These are phyloP conservation scores for Euphorbia pulcherrima DNA, from an alignment of 345 rosid genomes.

Conservation along the genomic window DNA sequence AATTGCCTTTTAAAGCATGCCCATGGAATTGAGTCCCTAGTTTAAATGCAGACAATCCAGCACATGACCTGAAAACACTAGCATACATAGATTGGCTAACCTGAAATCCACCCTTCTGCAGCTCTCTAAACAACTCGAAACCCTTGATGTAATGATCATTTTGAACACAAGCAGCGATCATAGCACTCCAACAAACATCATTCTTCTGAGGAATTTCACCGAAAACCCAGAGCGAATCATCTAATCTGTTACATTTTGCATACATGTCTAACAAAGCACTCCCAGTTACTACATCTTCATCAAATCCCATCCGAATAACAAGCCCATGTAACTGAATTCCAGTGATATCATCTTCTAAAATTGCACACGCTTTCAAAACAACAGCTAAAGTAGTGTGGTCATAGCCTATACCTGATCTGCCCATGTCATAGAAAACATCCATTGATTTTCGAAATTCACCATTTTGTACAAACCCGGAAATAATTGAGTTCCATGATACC, in stretches of 20 bases:
- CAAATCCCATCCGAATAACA: slow-evolving; percentile 47
- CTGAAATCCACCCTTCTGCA: slow-evolving; percentile 48
- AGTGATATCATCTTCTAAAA: slow-evolving; percentile 32
- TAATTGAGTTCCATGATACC: slow-evolving; percentile 82
- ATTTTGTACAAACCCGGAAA: slow-evolving; percentile 63
- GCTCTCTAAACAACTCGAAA: slow-evolving; percentile 61
- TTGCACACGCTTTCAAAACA: slow-evolving; percentile 55
- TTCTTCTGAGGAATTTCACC: slow-evolving; percentile 57
- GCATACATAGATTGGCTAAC: slow-evolving; percentile 89
- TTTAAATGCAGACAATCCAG: slow-evolving; percentile 47
- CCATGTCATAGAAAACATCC: slow-evolving; percentile 56
- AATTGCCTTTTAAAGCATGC: slow-evolving; percentile 63
- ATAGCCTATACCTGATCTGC: slow-evolving; percentile 33
- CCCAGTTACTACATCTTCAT: slow-evolving; percentile 59
- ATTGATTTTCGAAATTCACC: slow-evolving; percentile 47
- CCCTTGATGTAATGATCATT: slow-evolving; percentile 45
- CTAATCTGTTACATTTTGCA: slow-evolving; percentile 64
- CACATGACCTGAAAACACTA: slow-evolving; percentile 74
- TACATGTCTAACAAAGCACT: slow-evolving; percentile 91
- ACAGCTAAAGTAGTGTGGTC: slow-evolving; percentile 64
- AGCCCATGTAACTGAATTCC: slow-evolving; percentile 81
- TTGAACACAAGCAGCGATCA: slow-evolving; percentile 77
- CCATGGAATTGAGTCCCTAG: slow-evolving; percentile 79
- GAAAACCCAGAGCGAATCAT: slow-evolving; percentile 54
- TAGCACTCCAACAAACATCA: slow-evolving; percentile 80